These are phyloP conservation scores for Arthrocladium fulminans DNA, from an alignment of 2,329 filamentous ascomycete species.

Conservation along the genomic window DNA sequence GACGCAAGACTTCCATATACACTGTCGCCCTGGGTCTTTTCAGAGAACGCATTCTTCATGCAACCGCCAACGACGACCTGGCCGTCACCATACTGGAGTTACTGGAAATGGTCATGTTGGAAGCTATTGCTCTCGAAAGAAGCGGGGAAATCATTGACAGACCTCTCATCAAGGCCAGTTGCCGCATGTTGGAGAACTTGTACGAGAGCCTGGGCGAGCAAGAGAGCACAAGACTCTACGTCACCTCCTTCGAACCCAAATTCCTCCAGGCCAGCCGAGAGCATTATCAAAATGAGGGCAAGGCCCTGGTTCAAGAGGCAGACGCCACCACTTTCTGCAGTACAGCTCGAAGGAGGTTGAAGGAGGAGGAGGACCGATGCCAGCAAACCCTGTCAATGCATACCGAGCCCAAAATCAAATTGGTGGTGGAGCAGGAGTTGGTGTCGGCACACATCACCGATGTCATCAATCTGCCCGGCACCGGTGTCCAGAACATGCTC, in stretches of 20 bases:
- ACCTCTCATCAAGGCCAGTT: constrained; percentile 68
- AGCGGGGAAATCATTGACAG: constrained; percentile 84
- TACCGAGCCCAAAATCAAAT: constrained; percentile 63
- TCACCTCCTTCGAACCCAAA: constrained; percentile 69
- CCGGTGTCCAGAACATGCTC: constrained; percentile 79
- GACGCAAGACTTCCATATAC: constrained; percentile 68
- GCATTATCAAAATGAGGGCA: constrained; percentile 72
- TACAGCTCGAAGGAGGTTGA: constrained; percentile 63
- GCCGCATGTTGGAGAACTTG: constrained; percentile 80
- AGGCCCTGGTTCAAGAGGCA: constrained; percentile 62
- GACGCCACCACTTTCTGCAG: constrained; percentile 77
- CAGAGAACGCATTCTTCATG: constrained; percentile 71
- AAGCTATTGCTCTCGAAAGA: constrained; percentile 86
- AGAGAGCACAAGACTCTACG: constrained; percentile 72
- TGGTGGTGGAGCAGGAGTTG: constrained; percentile 71
- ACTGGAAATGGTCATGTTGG: constrained; percentile 71
- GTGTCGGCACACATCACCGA: constrained; percentile 70
- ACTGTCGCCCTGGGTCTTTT: constrained; percentile 78
- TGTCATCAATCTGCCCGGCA: constrained; percentile 74
- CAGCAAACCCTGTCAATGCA: constrained; percentile 67
- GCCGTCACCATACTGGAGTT: constrained; percentile 57
- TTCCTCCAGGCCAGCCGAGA: constrained; percentile 61
- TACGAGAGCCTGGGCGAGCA: constrained; percentile 74
- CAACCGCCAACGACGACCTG: constrained; percentile 39
- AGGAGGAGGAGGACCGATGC: constrained; percentile 75